phyloP scores from a whole-genome alignment of 208 protist species.

The Eutreptiella sp. region DNA sequence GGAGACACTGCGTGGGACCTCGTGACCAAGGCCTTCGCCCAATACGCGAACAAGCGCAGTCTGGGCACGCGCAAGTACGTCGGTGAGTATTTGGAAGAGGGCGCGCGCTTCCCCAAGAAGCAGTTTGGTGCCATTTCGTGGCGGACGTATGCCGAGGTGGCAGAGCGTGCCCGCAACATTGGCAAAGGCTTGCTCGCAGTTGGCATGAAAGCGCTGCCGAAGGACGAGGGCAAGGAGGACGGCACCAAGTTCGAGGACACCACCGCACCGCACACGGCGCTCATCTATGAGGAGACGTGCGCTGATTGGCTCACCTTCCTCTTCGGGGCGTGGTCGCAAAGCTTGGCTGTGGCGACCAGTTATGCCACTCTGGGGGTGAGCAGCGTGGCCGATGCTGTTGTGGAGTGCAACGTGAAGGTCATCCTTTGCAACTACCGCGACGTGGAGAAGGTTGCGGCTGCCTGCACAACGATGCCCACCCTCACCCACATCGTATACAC shows the following conservation, averaged over 20 bases:
- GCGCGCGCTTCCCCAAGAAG: constrained; percentile 15
- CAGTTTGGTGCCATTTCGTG: constrained; percentile 4
- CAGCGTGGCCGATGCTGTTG: constrained; percentile 52
- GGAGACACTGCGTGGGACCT: no score
- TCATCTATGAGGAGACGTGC: constrained; percentile 25
- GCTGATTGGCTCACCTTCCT: constrained; percentile 7
- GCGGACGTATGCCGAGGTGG: constrained; percentile 1
- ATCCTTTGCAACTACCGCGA: constrained; percentile 59
- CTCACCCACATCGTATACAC: constrained; percentile 41
- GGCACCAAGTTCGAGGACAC: background rate
- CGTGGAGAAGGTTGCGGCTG: constrained; percentile 44
- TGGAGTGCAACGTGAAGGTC: constrained; percentile 51
- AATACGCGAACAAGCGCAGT: background rate
- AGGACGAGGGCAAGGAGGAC: constrained; percentile 8
- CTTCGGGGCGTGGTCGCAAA: constrained; percentile 27
- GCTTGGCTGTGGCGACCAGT: constrained; percentile 56
- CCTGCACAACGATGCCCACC: constrained; percentile 32
- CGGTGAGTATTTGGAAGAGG: constrained; percentile 4
- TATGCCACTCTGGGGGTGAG: constrained; percentile 74
- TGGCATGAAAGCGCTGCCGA: constrained; percentile 7
- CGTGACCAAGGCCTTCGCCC: background rate
- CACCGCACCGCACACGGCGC: background rate
- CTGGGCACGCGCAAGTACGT: constrained; percentile 6
- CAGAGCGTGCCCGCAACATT: constrained; percentile 1
- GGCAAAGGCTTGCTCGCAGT: constrained; percentile 1